Evolutionary conservation across 2,329 filamentous ascomycete genomes (phyloP).

Genomic region (Fusarium verticillioides): DNA sequence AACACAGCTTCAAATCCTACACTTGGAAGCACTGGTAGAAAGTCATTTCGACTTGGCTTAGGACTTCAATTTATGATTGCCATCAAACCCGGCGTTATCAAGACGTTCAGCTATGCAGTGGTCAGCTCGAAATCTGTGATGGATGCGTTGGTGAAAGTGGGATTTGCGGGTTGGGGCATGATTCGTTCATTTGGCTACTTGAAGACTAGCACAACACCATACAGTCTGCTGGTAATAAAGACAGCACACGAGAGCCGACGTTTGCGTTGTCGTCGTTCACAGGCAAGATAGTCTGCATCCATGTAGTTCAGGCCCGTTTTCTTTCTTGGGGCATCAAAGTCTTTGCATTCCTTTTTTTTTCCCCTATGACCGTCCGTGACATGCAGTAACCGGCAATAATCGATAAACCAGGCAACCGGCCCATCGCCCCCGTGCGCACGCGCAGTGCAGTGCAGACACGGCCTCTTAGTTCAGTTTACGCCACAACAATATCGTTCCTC

Average conservation of each 20-base stretch:
- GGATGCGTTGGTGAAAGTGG: not conserved
- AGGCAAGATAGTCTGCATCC: conserved; percentile 10
- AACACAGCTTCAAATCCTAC: conserved; percentile 13
- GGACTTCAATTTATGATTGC: conserved; percentile 11
- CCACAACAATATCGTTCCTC: conserved; percentile 35
- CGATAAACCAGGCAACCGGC: conserved; percentile 52
- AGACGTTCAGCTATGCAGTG: not conserved
- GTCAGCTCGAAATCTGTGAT: not conserved
- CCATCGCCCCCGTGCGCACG: conserved; percentile 40
- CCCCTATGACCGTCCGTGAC: conserved; percentile 60
- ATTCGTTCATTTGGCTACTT: conserved; percentile 11
- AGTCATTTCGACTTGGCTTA: not conserved
- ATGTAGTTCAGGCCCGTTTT: conserved; percentile 39
- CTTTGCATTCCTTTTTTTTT: conserved; percentile 59
- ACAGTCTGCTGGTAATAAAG: not conserved
- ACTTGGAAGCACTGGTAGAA: not conserved
- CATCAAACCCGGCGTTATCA: not conserved
- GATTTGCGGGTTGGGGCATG: not conserved
- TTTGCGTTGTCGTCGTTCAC: conserved; percentile 19
- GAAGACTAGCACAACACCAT: not conserved
- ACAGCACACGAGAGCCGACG: not conserved
- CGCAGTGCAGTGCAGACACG: conserved; percentile 31
- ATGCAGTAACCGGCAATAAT: conserved; percentile 57
- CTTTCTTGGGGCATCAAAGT: conserved; percentile 49
- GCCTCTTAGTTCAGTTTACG: conserved; percentile 35